Percentiles rank a stretch among this genome's conserved stretches.
Conservation (phyloP, 345 rosid species). For the Aquilaria sinensis region DNA sequence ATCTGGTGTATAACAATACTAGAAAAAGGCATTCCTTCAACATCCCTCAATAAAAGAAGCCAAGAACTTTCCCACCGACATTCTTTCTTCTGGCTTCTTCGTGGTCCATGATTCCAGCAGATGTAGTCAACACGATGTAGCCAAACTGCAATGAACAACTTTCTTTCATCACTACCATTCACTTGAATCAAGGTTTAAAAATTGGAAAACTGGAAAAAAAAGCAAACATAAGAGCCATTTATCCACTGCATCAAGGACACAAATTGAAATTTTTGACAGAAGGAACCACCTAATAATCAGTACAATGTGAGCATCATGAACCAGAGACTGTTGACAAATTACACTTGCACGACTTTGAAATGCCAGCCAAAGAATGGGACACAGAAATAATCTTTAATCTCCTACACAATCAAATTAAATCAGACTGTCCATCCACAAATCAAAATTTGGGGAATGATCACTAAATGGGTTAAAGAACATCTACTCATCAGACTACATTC, state of each 20-base stretch:
- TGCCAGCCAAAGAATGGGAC: background rate
- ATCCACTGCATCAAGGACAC: background rate
- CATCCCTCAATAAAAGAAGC: slow-evolving; percentile 53
- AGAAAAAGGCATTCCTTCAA: background rate
- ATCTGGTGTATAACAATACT: background rate
- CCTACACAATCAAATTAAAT: background rate
- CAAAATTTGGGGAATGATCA: too few species aligned
- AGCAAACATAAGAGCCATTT: too few species aligned
- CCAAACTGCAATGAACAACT: slow-evolving; percentile 52
- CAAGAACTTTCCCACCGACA: slow-evolving; percentile 78
- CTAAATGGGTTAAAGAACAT: too few species aligned
- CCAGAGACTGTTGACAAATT: too few species aligned
- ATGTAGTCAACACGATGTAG: slow-evolving; percentile 71
- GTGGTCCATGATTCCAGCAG: slow-evolving; percentile 89
- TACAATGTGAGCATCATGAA: background rate
- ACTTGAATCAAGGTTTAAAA: background rate
- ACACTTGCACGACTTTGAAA: too few species aligned
- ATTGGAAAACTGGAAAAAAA: background rate
- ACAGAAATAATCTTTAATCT: background rate
- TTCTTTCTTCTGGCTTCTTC: slow-evolving; percentile 90
- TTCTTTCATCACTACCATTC: background rate
- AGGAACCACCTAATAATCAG: too few species aligned
- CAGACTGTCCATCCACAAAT: too few species aligned
- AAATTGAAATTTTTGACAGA: too few species aligned
- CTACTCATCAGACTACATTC: background rate